phyloP scores from a whole-genome alignment of 805 yeast genomes.

The Clavispora carvajalis region DNA sequence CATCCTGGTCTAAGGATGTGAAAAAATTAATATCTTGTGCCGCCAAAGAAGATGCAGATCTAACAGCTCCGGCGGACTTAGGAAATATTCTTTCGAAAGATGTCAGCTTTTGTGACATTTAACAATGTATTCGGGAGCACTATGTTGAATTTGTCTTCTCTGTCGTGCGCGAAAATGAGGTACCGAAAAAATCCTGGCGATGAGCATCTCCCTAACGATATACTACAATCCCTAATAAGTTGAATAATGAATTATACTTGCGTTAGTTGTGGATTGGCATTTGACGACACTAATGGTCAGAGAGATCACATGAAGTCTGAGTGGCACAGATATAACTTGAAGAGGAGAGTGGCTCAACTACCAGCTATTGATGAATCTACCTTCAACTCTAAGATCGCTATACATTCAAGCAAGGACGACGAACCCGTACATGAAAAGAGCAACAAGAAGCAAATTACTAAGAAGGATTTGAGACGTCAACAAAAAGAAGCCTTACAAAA shows the following conservation, averaged over 20 bases:
- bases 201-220: conserved; percentile 4
- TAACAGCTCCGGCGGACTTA: conserved; percentile 49
- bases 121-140: not conserved
- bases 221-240: not conserved
- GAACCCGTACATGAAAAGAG: conserved; percentile 18
- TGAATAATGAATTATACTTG: conserved; percentile 20
- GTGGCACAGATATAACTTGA: conserved; percentile 95
- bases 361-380: conserved; percentile 22
- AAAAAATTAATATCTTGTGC: conserved; percentile 79
- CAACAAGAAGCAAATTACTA: conserved; percentile 30
- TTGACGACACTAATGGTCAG: conserved; percentile 34
- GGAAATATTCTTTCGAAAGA: conserved; percentile 29
- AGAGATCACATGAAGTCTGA: conserved; percentile 87
- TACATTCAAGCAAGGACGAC: conserved; percentile 10
- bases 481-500: conserved; percentile 46
- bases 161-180: conserved; percentile 1
- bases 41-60: conserved; percentile 65
- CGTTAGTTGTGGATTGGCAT: conserved; percentile 36
- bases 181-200: conserved; percentile 1
- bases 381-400: conserved; percentile 20
- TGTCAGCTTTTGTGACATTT: not conserved
- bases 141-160: not conserved
- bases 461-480: conserved; percentile 46
- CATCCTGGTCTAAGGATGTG: conserved; percentile 50
- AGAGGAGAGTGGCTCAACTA: conserved; percentile 77